Conservation (phyloP, 2,329 filamentous ascomycete species). For the Colletotrichum siamense region DNA sequence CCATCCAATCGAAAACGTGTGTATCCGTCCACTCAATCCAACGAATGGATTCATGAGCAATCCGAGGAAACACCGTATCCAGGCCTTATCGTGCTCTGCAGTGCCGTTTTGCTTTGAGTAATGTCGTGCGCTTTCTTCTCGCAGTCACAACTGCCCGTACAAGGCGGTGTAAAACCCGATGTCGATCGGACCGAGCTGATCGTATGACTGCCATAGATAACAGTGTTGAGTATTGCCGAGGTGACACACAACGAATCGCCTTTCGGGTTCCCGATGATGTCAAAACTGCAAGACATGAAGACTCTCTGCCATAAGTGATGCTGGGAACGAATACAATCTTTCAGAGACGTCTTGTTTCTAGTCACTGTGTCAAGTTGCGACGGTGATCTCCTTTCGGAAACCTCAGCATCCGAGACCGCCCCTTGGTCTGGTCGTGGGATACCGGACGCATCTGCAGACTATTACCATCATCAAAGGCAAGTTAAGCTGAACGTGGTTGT, state of each 20-base stretch:
- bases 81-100: neutral
- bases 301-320: neutral
- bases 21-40: neutral
- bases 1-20: neutral
- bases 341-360: neutral
- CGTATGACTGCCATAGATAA: neutral
- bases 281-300: neutral
- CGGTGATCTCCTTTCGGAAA: neutral
- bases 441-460: neutral
- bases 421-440: neutral
- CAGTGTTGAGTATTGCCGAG: too few relatives aligned
- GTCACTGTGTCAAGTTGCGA: neutral
- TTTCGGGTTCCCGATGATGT: neutral
- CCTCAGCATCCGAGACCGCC: neutral
- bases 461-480: neutral
- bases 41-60: neutral
- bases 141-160: neutral
- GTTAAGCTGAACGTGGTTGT: neutral
- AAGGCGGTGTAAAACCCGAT: neutral
- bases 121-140: neutral
- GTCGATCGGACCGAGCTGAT: neutral
- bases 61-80: neutral
- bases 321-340: neutral
- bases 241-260: neutral
- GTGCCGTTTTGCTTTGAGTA: neutral